Evolutionary conservation across 1,284 basidiomycete species (phyloP), one percentile per base, ranked within the genome.

Genomic region (Chalciporus piperatoides): DNA sequence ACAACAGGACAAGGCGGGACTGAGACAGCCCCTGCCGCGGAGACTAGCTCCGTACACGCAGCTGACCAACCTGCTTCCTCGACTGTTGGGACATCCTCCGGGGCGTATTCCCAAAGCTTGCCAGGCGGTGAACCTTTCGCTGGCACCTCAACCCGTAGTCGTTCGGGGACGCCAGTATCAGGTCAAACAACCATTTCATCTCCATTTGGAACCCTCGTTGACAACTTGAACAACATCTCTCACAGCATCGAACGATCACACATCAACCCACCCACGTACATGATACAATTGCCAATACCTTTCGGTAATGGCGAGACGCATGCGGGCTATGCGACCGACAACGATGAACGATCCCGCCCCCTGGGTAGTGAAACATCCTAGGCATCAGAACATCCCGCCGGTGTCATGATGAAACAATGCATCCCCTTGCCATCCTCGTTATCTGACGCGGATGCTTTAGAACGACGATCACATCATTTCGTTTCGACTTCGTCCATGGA

Each of bases 401-500:
- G 53, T 52, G 40, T 50, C 38, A 51, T 50, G 23, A 55, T 47
- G 48, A 56, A 59, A 54, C 51, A 53, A 62, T 44, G 51, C 54
- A 56, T 52, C 6, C 49, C 62, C 42, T 64, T 67, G 25, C 56
- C 63, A 47, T 51, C 67, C 41, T 68, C 63, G 27, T 54, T 55
- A 49, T 55, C 60, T 48, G 61, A 61, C 39, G 53, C 59, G 43
- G 55, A 57, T 52, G 53, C 51, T 51, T 58, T 56, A 55, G 58
- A 52, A 43, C 56, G 54, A 36, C 55, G 59, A 33, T 60, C 64
- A 44, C 73, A 72, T 56, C 69, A 69, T 40, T 58, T 69, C 37
- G 60, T 72, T 28, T 64, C 61, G 21, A 69, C 68, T 32, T 69
- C 69, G 8, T 59, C 59, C 19, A 54, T 68, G 45, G 68, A 70